Conservation (phyloP, 805 yeast genomes). For the Hanseniaspora clermontiae region DNA sequence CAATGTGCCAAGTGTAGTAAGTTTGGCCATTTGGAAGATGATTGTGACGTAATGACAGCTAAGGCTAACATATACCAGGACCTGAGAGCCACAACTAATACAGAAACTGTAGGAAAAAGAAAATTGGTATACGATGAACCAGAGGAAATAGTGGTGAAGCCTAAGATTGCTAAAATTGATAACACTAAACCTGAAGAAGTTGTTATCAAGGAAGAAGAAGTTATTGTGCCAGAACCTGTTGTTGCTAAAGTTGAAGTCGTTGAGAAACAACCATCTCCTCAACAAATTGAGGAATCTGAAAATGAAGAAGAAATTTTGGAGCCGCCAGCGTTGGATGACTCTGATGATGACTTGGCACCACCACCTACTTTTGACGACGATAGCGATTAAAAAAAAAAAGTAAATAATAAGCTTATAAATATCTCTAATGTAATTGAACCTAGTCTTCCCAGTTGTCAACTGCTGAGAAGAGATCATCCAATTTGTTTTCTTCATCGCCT, state of each 20-base stretch:
- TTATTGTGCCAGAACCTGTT: neutral
- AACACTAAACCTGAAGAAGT: neutral
- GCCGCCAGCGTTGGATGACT: neutral
- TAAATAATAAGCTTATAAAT: too few species aligned
- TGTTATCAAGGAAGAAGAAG: neutral
- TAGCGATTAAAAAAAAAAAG: neutral
- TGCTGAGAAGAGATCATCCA: neutral
- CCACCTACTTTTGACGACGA: neutral
- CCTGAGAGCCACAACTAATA: neutral
- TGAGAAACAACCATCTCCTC: neutral
- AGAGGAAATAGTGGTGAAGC: neutral
- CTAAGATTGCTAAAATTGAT: neutral
- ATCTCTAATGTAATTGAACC: neutral
- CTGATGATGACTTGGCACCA: slow-evolving; percentile 5
- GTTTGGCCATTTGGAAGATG: slow-evolving; percentile 77
- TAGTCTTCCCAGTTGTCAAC: slow-evolving; percentile 11
- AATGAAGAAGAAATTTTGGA: slow-evolving; percentile 2
- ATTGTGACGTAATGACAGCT: slow-evolving; percentile 42
- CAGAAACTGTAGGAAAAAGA: neutral
- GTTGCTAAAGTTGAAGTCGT: neutral
- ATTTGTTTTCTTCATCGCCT: neutral
- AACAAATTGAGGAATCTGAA: neutral
- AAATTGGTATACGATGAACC: neutral
- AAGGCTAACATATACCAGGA: neutral
- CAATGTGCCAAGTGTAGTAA: slow-evolving; percentile 70